A percentile compares a stretch with the other conserved stretches of the same genome.
Evolutionary conservation across 2,329 filamentous ascomycete genomes (phyloP).

Genomic region (Grosmannia huntii): DNA sequence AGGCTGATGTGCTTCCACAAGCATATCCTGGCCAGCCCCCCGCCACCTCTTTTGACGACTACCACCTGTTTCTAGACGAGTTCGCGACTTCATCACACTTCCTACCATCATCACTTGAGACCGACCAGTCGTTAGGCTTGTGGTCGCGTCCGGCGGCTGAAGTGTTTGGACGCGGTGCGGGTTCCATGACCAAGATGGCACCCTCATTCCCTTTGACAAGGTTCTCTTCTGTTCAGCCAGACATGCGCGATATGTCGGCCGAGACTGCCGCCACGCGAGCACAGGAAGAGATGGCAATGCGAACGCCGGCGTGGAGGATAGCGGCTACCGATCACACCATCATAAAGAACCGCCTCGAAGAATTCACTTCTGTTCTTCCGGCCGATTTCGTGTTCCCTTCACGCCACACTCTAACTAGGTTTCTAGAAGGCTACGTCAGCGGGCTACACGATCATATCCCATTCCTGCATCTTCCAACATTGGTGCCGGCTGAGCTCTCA

Average conservation of each 20-base stretch:
- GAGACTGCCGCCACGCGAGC: slow-evolving; percentile 21
- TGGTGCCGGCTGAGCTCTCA: slow-evolving; percentile 49
- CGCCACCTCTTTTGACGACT: slow-evolving; percentile 36
- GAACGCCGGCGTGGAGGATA: slow-evolving; percentile 30
- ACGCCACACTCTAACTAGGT: slow-evolving; percentile 53
- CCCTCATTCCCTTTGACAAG: slow-evolving; percentile 39
- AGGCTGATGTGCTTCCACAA: slow-evolving; percentile 29
- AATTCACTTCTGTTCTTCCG: slow-evolving; percentile 48
- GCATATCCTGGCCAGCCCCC: slow-evolving; percentile 26
- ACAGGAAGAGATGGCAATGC: slow-evolving; percentile 28
- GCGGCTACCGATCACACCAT: slow-evolving; percentile 40
- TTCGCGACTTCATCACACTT: slow-evolving; percentile 41
- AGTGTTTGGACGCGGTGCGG: slow-evolving; percentile 22
- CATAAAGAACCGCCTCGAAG: slow-evolving; percentile 46
- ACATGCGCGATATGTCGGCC: slow-evolving; percentile 29
- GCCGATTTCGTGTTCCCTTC: slow-evolving; percentile 56
- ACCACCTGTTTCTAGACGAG: slow-evolving; percentile 47
- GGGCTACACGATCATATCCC: slow-evolving; percentile 50
- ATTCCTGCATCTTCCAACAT: slow-evolving; percentile 55
- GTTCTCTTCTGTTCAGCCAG: slow-evolving; percentile 40
- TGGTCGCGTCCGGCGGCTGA: slow-evolving; percentile 34
- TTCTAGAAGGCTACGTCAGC: slow-evolving; percentile 56
- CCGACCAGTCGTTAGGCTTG: slow-evolving; percentile 37
- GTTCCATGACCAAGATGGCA: slow-evolving; percentile 29
- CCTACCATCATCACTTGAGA: slow-evolving; percentile 40